These are phyloP conservation scores for Blastobotrys indianensis DNA, from an alignment of 1,139 yeast genomes.

Conservation along the genomic window DNA sequence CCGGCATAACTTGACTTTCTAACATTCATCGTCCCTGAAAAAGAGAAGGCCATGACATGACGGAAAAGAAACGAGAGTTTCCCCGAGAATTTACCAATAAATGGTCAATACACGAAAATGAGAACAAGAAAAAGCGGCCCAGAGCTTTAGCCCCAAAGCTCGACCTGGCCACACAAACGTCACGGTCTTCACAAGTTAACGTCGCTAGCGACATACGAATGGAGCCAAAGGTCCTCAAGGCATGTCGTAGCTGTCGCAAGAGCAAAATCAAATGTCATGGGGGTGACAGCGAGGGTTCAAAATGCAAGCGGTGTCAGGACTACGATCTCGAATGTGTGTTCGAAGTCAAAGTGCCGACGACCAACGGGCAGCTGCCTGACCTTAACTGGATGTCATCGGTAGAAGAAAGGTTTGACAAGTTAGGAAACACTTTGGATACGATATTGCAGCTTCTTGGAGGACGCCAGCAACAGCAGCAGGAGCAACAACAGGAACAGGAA, in stretches of 20 bases:
- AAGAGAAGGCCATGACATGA: neutral
- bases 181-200: slow-evolving; percentile 14
- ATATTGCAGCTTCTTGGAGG: slow-evolving; percentile 27
- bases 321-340: slow-evolving; percentile 52
- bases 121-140: neutral
- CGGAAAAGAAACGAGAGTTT: slow-evolving; percentile 1
- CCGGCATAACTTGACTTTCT: too few relatives aligned
- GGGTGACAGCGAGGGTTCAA: slow-evolving; percentile 30
- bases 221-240: slow-evolving; percentile 38
- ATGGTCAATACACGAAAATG: neutral
- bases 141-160: neutral
- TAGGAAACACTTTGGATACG: slow-evolving; percentile 43
- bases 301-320: slow-evolving; percentile 55
- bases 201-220: slow-evolving; percentile 12
- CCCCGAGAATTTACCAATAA: slow-evolving; percentile 1
- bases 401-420: slow-evolving; percentile 42
- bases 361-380: slow-evolving; percentile 22
- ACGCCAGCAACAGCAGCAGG: neutral
- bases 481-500: neutral
- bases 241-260: slow-evolving; percentile 58
- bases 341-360: slow-evolving; percentile 49
- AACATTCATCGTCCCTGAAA: too few relatives aligned
- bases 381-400: slow-evolving; percentile 41
- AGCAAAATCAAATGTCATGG: slow-evolving; percentile 61
- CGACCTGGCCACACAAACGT: neutral